Percentiles rank a stretch among this genome's conserved stretches.
phyloP scores from a whole-genome alignment of 73 alveolate species.

The Tetrahymena thermophila region DNA sequence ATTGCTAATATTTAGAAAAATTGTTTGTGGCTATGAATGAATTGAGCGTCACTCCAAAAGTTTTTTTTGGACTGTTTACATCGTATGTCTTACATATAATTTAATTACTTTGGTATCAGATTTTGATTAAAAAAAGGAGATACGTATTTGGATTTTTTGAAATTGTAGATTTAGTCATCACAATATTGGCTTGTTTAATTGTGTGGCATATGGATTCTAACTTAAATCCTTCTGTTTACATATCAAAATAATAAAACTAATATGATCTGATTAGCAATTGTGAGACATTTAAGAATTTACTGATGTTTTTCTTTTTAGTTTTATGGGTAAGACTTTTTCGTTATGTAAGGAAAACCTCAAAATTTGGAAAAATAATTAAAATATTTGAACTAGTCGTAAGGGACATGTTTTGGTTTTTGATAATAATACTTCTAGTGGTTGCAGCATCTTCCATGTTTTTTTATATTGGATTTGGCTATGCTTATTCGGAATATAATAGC shows the following conservation, averaged over 20 bases:
- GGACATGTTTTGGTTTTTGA: not conserved
- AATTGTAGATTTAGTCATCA: not conserved
- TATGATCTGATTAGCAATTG: not conserved
- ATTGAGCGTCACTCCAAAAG: not conserved
- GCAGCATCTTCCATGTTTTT: not conserved
- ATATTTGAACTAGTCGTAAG: not conserved
- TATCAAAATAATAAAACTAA: not conserved
- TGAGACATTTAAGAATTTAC: not conserved
- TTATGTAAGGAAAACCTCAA: not conserved
- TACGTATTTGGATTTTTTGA: not conserved
- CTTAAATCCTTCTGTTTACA: not conserved
- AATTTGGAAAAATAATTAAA: not conserved
- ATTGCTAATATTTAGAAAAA: not conserved
- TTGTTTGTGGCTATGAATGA: not conserved
- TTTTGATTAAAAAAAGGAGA: not conserved
- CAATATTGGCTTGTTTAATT: not conserved
- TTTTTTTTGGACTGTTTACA: not conserved
- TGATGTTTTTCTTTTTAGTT: not conserved
- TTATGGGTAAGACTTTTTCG: not conserved
- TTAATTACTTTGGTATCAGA: not conserved
- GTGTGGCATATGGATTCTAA: not conserved
- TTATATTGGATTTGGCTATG: not conserved
- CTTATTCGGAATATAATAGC: not conserved
- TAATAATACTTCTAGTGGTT: not conserved
- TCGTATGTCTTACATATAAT: not conserved